Conservation (phyloP, 371 early-diverging fungal genomes). For the Lichtheimia ramosa region DNA sequence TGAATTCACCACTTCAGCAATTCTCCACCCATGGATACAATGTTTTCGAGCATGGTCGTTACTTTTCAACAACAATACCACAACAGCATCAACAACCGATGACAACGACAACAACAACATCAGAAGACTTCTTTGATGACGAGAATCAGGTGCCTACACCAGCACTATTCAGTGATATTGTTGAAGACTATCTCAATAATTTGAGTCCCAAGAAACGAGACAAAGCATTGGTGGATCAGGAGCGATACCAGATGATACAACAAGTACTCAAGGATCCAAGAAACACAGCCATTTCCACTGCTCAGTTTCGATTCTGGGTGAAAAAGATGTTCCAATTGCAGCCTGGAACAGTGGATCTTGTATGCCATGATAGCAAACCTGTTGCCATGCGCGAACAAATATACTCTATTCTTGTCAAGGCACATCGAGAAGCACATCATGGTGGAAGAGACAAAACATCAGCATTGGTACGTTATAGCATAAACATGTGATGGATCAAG, state of each 20-base stretch:
- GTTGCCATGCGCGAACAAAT: constrained; percentile 60
- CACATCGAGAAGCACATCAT: constrained; percentile 61
- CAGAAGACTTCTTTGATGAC: constrained; percentile 17
- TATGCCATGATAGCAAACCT: constrained; percentile 58
- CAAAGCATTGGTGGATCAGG: constrained; percentile 54
- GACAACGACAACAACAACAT: not conserved
- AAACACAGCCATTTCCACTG: constrained; percentile 62
- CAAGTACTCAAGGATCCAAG: constrained; percentile 59
- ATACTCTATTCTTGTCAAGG: constrained; percentile 50
- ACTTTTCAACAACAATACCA: no score
- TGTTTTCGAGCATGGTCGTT: no score
- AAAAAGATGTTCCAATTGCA: constrained; percentile 60
- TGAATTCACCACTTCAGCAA: no score
- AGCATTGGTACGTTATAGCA: constrained; percentile 43
- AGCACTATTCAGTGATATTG: constrained; percentile 35
- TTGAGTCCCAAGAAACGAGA: constrained; percentile 60
- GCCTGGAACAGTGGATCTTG: constrained; percentile 33
- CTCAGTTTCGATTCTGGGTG: constrained; percentile 66
- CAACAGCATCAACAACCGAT: not conserved
- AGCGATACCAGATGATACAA: constrained; percentile 53
- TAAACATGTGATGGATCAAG: not conserved
- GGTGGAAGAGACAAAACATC: constrained; percentile 66
- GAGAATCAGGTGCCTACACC: constrained; percentile 35
- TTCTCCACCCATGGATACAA: no score
- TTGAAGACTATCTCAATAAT: constrained; percentile 51